Percentiles rank a stretch among this genome's conserved stretches.
These are phyloP conservation scores for Allantophomopsis cytisporea DNA, from an alignment of 2,329 filamentous ascomycete species.

Conservation along the genomic window DNA sequence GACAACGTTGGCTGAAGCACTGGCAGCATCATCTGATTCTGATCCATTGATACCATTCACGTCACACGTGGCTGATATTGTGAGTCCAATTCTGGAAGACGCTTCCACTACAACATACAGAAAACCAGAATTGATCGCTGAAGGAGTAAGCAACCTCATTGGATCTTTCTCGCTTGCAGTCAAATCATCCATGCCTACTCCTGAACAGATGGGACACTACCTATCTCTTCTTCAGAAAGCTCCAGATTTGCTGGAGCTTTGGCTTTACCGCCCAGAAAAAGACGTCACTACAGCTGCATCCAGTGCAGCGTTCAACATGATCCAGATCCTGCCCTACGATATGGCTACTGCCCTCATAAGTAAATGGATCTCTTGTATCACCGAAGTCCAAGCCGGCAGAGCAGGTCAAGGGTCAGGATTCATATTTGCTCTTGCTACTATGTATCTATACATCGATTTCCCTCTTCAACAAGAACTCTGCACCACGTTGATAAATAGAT, in stretches of 20 bases:
- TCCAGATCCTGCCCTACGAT: slow-evolving; percentile 26
- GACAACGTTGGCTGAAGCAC: too few relatives aligned
- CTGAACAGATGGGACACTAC: not conserved
- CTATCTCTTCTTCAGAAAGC: not conserved
- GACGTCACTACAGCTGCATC: slow-evolving; percentile 35
- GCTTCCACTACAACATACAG: slow-evolving; percentile 31
- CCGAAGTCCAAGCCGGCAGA: slow-evolving; percentile 16
- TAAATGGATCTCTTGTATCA: slow-evolving; percentile 32
- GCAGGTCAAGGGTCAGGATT: slow-evolving; percentile 25
- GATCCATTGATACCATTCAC: not conserved
- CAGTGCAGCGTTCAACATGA: slow-evolving; percentile 33
- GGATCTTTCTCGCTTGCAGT: slow-evolving; percentile 32
- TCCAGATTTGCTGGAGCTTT: slow-evolving; percentile 12
- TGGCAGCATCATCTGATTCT: too few relatives aligned
- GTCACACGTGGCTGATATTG: slow-evolving; percentile 5
- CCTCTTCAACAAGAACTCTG: slow-evolving; percentile 14
- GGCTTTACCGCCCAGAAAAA: slow-evolving; percentile 34
- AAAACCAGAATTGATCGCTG: slow-evolving; percentile 50
- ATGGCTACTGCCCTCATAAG: slow-evolving; percentile 25
- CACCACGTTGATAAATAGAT: slow-evolving; percentile 34
- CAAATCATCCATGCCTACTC: not conserved
- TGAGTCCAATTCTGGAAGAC: slow-evolving; percentile 25
- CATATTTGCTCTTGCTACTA: slow-evolving; percentile 31
- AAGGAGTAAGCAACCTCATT: slow-evolving; percentile 45
- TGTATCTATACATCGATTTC: slow-evolving; percentile 3